Base-by-base conservation (phyloP, 2,329 filamentous ascomycete genomes). In the Calonectria multiphialidica region DNA sequence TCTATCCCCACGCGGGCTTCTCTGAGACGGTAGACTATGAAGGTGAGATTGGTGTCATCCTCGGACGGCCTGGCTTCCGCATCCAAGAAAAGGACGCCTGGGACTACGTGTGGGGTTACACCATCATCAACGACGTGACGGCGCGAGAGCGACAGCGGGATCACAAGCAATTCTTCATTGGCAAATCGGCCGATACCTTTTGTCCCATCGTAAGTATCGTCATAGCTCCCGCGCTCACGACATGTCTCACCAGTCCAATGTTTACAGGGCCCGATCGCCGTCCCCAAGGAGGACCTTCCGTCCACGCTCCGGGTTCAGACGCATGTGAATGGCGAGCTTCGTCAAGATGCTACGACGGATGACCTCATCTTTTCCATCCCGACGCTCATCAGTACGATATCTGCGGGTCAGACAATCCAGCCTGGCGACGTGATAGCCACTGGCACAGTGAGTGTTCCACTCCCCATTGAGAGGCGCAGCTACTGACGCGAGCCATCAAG, bases 141-240 rank as follows among this genome's bases (percentile, higher is more conserved):
- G 87, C 88, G 0, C 81, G 88, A 2, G 87, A 89, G 71, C 80
- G 83, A 44, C 88, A 90, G 79, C 80, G 87, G 16, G 87, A 90
- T 72, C 89, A 91, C 70, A 90, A 91, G 77, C 90, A 91, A 72
- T 91, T 90, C 77, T 91, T 87, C 68, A 86, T 91, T 61, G 89
- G 89, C 10, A 91, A 91, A 77, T 89, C 86, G 0, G 80, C 85
- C 0, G 88, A 91, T 76, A 89, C 88, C 0, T 90, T 87, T 73
- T 90, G 88, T 72, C 88, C 88, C 30, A 68, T 68, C 21, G 66
- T 68, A 40, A 61, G 66, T 68, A 10, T 12, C 23, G 16, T 21
- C 42, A 50, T 45, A 59, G 53, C 42, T 42, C 7, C 40, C 5
- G 6, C 40, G 13, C n/a, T 40, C 15, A 35, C 21, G 33, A 37